Evolutionary conservation across 148 eudicot genomes (phyloP).

Genomic region (Linanthus parryae): DNA sequence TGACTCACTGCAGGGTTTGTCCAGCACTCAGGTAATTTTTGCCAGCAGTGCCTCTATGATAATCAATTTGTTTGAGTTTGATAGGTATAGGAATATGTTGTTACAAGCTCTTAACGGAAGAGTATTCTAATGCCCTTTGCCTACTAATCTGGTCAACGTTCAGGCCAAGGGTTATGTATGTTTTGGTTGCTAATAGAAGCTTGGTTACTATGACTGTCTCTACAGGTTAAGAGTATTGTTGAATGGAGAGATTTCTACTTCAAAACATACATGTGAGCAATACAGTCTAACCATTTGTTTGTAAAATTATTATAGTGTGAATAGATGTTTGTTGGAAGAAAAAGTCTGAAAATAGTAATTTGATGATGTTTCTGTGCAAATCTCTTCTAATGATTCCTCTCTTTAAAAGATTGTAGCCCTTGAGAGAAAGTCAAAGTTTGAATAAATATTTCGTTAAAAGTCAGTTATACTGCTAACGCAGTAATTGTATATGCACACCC

Average conservation of each 20-base stretch:
- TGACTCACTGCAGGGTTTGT: slow-evolving; percentile 61
- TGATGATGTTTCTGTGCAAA: too few species aligned
- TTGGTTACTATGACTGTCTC: slow-evolving; percentile 8
- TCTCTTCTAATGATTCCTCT: too few species aligned
- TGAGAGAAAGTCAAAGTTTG: too few species aligned
- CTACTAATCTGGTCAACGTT: background rate
- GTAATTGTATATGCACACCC: too few species aligned
- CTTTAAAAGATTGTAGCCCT: too few species aligned
- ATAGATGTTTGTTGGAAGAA: background rate
- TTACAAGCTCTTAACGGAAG: background rate
- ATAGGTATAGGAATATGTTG: background rate
- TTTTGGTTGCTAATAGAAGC: too few species aligned
- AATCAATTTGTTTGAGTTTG: background rate
- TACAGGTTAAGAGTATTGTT: slow-evolving; percentile 83
- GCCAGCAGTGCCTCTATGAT: too few species aligned
- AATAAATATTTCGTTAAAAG: too few species aligned
- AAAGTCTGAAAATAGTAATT: background rate
- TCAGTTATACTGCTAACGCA: too few species aligned
- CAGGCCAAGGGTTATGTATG: background rate
- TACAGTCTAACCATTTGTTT: too few species aligned
- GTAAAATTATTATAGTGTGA: too few species aligned
- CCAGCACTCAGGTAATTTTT: slow-evolving; percentile 72
- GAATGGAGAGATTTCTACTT: slow-evolving; percentile 91
- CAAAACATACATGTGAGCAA: slow-evolving; percentile 66
- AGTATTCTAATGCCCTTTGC: background rate